phyloP scores from a whole-genome alignment of 768 basidiomycete genomes.

The Leccinum aurantiacum region DNA sequence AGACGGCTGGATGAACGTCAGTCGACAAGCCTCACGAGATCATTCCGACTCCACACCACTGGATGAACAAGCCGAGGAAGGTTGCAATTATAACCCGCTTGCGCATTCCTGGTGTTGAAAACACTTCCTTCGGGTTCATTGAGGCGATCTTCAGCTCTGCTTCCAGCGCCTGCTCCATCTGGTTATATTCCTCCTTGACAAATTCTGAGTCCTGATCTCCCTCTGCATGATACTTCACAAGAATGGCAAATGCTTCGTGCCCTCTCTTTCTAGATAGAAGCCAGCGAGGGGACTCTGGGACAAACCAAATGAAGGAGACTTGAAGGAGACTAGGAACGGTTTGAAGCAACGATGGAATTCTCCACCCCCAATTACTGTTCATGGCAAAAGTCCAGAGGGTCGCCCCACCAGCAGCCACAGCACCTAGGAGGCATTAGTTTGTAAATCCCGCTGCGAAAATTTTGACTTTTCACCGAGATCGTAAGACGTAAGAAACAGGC shows the following conservation, averaged over 20 bases:
- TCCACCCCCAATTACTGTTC: constrained; percentile 60
- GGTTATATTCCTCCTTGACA: neutral
- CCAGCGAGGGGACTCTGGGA: constrained; percentile 68
- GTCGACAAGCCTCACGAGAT: constrained; percentile 2
- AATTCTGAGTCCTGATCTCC: constrained; percentile 15
- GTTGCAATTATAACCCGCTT: constrained; percentile 7
- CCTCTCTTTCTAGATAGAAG: constrained; percentile 54
- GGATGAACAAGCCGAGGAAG: constrained; percentile 2
- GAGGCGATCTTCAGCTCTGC: neutral
- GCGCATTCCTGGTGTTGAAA: constrained; percentile 10
- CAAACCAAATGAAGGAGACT: constrained; percentile 51
- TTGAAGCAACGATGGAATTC: constrained; percentile 60
- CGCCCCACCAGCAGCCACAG: constrained; percentile 41
- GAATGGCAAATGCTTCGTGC: constrained; percentile 46
- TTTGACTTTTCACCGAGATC: constrained; percentile 1
- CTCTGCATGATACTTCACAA: constrained; percentile 61
- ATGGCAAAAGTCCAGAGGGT: constrained; percentile 68
- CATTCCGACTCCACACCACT: neutral
- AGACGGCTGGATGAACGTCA: neutral
- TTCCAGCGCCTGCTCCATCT: neutral
- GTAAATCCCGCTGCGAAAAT: neutral
- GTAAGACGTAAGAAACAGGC: neutral
- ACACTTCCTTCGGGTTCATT: neutral
- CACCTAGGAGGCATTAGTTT: constrained; percentile 5
- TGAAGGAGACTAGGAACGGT: constrained; percentile 52